Percentiles rank a stretch among this genome's conserved stretches.
Evolutionary conservation across 345 rosid genomes (phyloP).

Genomic region (Arabidopsis suecica): DNA sequence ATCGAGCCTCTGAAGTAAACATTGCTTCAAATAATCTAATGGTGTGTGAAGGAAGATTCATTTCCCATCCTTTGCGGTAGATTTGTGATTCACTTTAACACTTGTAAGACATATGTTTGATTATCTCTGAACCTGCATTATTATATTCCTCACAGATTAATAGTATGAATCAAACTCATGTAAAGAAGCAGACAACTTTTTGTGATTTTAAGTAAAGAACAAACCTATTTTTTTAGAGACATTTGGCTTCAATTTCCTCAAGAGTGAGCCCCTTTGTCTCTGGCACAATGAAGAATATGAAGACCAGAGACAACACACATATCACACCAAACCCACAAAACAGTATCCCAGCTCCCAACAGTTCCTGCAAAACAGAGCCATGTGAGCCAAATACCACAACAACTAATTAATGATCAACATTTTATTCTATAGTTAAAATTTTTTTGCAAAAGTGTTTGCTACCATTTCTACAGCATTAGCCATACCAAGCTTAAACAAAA

Average conservation of each 20-base stretch:
- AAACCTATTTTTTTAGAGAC: constrained; percentile 51
- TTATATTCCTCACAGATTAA: background rate
- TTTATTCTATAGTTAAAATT: background rate
- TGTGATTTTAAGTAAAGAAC: background rate
- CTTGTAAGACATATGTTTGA: background rate
- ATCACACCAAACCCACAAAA: constrained; percentile 83
- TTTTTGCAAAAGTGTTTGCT: constrained; percentile 1
- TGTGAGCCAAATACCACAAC: background rate
- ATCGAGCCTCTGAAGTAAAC: background rate
- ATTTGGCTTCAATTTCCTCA: constrained; percentile 90
- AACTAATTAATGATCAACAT: background rate
- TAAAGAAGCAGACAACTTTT: background rate
- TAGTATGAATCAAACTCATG: background rate
- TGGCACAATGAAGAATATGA: constrained; percentile 85
- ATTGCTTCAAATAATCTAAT: background rate
- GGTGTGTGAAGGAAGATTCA: background rate
- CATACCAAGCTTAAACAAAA: constrained; percentile 18
- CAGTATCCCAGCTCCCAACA: constrained; percentile 82
- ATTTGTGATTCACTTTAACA: background rate
- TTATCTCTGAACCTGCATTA: constrained; percentile 10
- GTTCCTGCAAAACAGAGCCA: constrained; percentile 56
- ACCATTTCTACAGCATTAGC: background rate
- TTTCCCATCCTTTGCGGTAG: background rate
- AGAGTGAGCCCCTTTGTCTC: constrained; percentile 97
- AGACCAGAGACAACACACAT: constrained; percentile 67